These are phyloP conservation scores for Lasiodiplodia citricola DNA, from an alignment of 2,329 filamentous ascomycete genomes.

Conservation along the genomic window DNA sequence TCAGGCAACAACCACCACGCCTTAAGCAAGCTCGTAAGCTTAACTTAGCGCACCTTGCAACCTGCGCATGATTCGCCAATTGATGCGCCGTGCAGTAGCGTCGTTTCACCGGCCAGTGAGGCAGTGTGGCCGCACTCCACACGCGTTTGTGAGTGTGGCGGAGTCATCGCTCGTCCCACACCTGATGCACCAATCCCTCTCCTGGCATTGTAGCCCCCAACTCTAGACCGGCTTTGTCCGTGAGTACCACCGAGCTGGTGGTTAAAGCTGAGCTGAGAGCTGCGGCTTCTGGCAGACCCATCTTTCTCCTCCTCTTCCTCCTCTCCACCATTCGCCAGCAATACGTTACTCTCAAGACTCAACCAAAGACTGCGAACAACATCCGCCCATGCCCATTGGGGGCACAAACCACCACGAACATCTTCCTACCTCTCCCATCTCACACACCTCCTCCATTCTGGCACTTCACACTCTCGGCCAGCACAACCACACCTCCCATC, in stretches of 20 bases:
- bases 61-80: neutral
- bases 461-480: neutral
- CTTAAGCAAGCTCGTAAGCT: neutral
- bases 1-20: neutral
- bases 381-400: neutral
- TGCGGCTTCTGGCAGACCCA: neutral
- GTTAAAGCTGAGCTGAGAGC: constrained; percentile 5
- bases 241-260: neutral
- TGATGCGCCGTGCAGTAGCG: constrained; percentile 4
- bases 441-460: neutral
- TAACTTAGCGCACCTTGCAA: neutral
- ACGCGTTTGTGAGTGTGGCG: neutral
- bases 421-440: neutral
- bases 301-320: neutral
- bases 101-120: constrained; percentile 7
- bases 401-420: neutral
- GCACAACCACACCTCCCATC: neutral
- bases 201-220: constrained; percentile 1
- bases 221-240: neutral
- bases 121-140: neutral
- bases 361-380: neutral
- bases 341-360: neutral
- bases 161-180: constrained; percentile 1
- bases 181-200: neutral
- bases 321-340: neutral